These are phyloP conservation scores for Nitzschia inconspicua DNA, from an alignment of 108 stramenopile species.

Conservation along the genomic window DNA sequence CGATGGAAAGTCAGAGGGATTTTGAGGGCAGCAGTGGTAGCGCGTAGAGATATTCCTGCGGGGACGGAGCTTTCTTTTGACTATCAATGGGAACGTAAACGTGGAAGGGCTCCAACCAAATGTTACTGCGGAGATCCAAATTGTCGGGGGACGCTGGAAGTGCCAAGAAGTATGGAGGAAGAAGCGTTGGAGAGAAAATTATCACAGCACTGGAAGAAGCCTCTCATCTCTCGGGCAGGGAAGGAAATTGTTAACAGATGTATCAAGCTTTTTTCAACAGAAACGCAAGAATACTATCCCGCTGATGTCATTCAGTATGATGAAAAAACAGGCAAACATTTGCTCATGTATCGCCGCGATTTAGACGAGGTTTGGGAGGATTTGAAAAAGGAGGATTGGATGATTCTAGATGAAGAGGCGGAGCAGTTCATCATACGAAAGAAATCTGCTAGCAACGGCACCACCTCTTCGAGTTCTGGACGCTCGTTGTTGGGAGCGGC, in stretches of 20 bases:
- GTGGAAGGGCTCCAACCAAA: conserved; percentile 86
- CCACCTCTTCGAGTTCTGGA: not conserved
- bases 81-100: conserved; percentile 91
- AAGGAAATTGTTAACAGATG: conserved; percentile 76
- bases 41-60: conserved; percentile 67
- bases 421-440: conserved; percentile 72
- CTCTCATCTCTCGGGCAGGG: conserved; percentile 36
- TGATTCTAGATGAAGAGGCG: conserved; percentile 75
- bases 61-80: conserved; percentile 98
- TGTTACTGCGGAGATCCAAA: conserved; percentile 89
- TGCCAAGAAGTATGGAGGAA: conserved; percentile 56
- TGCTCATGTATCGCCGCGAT: conserved; percentile 67
- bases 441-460: conserved; percentile 12
- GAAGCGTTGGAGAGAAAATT: conserved; percentile 52
- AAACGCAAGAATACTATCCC: conserved; percentile 62
- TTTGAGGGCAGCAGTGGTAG: conserved; percentile 82
- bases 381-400: conserved; percentile 68
- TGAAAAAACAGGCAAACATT: conserved; percentile 52
- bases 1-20: conserved; percentile 89
- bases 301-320: conserved; percentile 81
- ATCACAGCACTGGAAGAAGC: conserved; percentile 60
- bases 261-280: conserved; percentile 64
- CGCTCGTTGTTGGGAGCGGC: conserved; percentile 16
- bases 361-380: conserved; percentile 77
- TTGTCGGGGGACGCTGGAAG: conserved; percentile 94